These are phyloP conservation scores for Thyridium curvatum DNA, from an alignment of 2,329 filamentous ascomycete genomes.

Conservation along the genomic window DNA sequence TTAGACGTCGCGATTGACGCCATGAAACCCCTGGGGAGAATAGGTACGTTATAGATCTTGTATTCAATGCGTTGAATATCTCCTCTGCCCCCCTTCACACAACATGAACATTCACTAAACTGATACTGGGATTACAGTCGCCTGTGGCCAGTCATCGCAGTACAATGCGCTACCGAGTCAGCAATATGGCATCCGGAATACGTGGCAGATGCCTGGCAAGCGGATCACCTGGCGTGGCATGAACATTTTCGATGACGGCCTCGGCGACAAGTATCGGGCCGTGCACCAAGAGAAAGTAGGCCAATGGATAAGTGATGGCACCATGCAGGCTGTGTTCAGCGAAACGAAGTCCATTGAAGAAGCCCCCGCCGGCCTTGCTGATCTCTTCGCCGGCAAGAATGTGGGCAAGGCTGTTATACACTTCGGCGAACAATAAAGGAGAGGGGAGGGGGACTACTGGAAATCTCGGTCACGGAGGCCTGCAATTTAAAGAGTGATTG, in stretches of 20 bases:
- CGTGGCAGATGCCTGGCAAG: slow-evolving; percentile 61
- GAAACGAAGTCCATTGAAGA: slow-evolving; percentile 74
- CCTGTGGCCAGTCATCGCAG: slow-evolving; percentile 52
- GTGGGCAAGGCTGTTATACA: slow-evolving; percentile 81
- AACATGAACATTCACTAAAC: neutral
- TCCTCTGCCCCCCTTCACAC: neutral
- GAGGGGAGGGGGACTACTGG: no score
- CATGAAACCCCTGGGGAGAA: slow-evolving; percentile 58
- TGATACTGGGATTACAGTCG: slow-evolving; percentile 4
- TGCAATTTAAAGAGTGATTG: no score
- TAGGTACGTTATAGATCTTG: slow-evolving; percentile 43
- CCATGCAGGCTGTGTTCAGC: slow-evolving; percentile 62
- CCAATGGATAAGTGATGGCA: slow-evolving; percentile 71
- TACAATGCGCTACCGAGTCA: slow-evolving; percentile 59
- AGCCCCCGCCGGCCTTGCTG: slow-evolving; percentile 65
- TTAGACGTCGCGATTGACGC: slow-evolving; percentile 36
- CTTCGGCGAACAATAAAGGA: no score
- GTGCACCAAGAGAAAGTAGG: slow-evolving; percentile 72
- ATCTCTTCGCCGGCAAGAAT: slow-evolving; percentile 72
- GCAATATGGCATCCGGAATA: slow-evolving; percentile 59
- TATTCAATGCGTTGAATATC: no score
- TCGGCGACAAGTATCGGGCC: slow-evolving; percentile 58
- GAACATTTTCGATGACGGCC: slow-evolving; percentile 61
- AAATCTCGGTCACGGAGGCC: no score
- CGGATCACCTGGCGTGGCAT: slow-evolving; percentile 69